Percentiles rank a stretch among this genome's conserved stretches.
Conservation (phyloP, 2,329 filamentous ascomycete species). For the Lomentospora prolificans region DNA sequence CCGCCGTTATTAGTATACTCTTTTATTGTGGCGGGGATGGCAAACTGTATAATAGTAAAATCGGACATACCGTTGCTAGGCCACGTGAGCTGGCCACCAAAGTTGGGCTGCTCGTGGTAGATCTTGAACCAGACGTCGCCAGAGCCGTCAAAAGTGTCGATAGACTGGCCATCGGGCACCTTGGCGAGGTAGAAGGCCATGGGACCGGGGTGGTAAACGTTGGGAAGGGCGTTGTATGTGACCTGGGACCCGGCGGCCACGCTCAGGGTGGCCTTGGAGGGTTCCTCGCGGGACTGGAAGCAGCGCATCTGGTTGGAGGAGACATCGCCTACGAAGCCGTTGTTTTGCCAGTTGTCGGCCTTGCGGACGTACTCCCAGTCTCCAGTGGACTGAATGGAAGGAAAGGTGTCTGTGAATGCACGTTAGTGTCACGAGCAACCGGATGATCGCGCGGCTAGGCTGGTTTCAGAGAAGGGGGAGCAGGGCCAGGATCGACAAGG, state of each 20-base stretch:
- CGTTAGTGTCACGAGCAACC: too few species aligned
- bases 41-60: too few species aligned
- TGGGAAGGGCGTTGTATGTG: constrained; percentile 26
- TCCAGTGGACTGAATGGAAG: constrained; percentile 10
- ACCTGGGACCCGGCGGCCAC: constrained; percentile 28
- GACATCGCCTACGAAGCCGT: constrained; percentile 17
- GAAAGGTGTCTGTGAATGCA: constrained; percentile 18
- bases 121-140: constrained; percentile 29
- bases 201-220: constrained; percentile 28
- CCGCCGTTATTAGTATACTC: background rate
- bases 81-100: constrained; percentile 11
- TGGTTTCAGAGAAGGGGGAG: too few species aligned
- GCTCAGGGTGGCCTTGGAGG: constrained; percentile 11
- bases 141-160: constrained; percentile 21
- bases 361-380: constrained; percentile 15
- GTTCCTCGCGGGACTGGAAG: constrained; percentile 12
- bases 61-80: constrained; percentile 7
- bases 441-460: too few species aligned
- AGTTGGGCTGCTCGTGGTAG: constrained; percentile 17
- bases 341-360: constrained; percentile 16
- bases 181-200: constrained; percentile 27
- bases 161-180: constrained; percentile 22
- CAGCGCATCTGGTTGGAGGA: constrained; percentile 19
- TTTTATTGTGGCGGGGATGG: too few species aligned
- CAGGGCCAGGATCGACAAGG: background rate